These are phyloP conservation scores for Hordeum marinum DNA, from an alignment of 176 grass and related monocot genomes.

Conservation along the genomic window DNA sequence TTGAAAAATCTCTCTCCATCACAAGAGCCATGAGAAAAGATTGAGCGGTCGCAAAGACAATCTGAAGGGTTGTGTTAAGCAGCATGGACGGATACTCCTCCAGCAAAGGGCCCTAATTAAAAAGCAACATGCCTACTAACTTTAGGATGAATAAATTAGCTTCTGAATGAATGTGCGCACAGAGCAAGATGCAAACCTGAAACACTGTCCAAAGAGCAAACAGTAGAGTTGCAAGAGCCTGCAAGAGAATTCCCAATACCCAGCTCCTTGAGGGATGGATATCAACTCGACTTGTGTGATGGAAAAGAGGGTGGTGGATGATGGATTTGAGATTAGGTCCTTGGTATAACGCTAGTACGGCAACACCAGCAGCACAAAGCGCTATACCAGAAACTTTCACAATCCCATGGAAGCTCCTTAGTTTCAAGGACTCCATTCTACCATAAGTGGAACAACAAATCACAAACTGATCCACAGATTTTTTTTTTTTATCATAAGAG, in stretches of 20 bases:
- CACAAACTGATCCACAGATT: background rate
- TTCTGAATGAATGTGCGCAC: background rate
- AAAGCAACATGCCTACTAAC: background rate
- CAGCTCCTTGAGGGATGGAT: slow-evolving; percentile 18
- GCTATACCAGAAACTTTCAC: slow-evolving; percentile 40
- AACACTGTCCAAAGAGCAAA: slow-evolving; percentile 52
- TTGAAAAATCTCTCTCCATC: slow-evolving; percentile 59
- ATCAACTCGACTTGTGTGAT: background rate
- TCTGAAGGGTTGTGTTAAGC: slow-evolving; percentile 35
- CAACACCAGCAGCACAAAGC: slow-evolving; percentile 32
- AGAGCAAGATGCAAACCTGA: slow-evolving; percentile 36
- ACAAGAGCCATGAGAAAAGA: slow-evolving; percentile 54
- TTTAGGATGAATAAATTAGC: background rate
- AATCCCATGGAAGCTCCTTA: slow-evolving; percentile 38
- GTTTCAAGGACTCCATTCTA: slow-evolving; percentile 49
- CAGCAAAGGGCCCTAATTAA: slow-evolving; percentile 35
- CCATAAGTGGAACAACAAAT: background rate
- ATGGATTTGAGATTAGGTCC: slow-evolving; percentile 48
- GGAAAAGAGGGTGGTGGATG: slow-evolving; percentile 22
- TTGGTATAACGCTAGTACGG: slow-evolving; percentile 42
- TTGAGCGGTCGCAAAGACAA: slow-evolving; percentile 40
- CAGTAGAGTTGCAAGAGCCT: slow-evolving; percentile 18
- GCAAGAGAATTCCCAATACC: slow-evolving; percentile 45
- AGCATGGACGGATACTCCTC: slow-evolving; percentile 43
- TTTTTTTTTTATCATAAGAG: background rate